These are phyloP conservation scores for Pterula multifida DNA, from an alignment of 1,284 basidiomycete species.

Conservation along the genomic window DNA sequence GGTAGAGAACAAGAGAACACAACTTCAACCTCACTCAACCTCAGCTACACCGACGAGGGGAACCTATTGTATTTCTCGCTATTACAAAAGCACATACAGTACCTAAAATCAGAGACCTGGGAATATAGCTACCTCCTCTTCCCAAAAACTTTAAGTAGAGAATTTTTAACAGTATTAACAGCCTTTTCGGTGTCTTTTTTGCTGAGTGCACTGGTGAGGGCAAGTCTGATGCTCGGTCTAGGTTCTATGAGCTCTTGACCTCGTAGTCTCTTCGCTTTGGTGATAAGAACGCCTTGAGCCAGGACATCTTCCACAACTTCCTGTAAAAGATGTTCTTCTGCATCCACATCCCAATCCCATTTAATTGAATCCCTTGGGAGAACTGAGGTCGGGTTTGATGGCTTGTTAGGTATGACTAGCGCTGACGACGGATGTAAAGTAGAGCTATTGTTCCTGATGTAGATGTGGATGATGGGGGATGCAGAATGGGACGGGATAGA, in stretches of 20 bases:
- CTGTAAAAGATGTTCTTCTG: slow-evolving; percentile 73
- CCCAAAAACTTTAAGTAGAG: slow-evolving; percentile 59
- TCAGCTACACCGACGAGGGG: no score
- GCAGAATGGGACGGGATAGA: slow-evolving; percentile 77
- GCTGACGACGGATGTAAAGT: slow-evolving; percentile 18
- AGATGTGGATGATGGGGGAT: slow-evolving; percentile 83
- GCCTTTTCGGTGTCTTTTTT: slow-evolving; percentile 92
- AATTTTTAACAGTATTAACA: slow-evolving; percentile 61
- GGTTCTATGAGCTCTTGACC: slow-evolving; percentile 78
- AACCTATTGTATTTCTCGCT: no score
- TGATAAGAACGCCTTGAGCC: slow-evolving; percentile 70
- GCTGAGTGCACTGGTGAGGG: slow-evolving; percentile 64
- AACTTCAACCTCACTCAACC: no score
- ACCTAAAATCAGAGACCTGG: no score
- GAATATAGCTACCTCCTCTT: slow-evolving; percentile 24
- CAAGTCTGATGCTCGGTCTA: slow-evolving; percentile 81
- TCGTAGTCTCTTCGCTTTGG: slow-evolving; percentile 68
- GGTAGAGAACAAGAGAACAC: no score
- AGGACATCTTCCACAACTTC: slow-evolving; percentile 81
- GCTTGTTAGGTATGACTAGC: slow-evolving; percentile 16
- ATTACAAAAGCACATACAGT: no score
- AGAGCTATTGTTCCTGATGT: slow-evolving; percentile 29
- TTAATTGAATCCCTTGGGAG: slow-evolving; percentile 24
- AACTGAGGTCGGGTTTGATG: slow-evolving; percentile 32
- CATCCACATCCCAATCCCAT: slow-evolving; percentile 45